A percentile compares a stretch with the other conserved stretches of the same genome.
These are phyloP conservation scores for Dictyophora rubrovolvata DNA, from an alignment of 768 basidiomycete genomes.

Conservation along the genomic window DNA sequence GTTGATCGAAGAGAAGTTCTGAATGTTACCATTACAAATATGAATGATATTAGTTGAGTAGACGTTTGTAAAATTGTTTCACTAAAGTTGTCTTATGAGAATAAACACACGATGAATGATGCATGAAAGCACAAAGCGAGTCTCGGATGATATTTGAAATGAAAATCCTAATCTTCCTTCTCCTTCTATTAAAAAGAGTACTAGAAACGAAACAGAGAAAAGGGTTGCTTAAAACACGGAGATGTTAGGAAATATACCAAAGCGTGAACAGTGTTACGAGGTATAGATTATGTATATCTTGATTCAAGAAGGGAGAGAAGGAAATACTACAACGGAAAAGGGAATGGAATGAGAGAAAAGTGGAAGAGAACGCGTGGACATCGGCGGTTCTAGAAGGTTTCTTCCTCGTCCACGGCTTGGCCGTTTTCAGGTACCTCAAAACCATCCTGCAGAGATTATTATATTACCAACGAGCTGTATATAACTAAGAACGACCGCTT, in stretches of 20 bases:
- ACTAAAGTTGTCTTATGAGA: too few relatives aligned
- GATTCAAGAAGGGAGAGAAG: too few relatives aligned
- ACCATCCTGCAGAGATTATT: slow-evolving; percentile 52
- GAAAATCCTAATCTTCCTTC: neutral
- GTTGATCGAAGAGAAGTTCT: too few relatives aligned
- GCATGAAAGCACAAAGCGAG: neutral
- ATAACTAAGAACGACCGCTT: slow-evolving; percentile 14
- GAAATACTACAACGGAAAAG: neutral
- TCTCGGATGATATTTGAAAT: neutral
- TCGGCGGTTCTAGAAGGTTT: slow-evolving; percentile 34
- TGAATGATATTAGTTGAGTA: too few relatives aligned
- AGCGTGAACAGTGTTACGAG: neutral
- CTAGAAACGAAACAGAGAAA: neutral
- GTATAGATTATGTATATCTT: neutral
- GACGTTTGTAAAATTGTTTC: too few relatives aligned
- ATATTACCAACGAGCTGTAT: slow-evolving; percentile 2
- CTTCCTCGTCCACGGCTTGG: slow-evolving; percentile 60
- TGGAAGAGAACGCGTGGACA: neutral
- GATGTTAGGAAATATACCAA: neutral
- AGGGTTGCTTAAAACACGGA: neutral
- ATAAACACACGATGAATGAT: neutral
- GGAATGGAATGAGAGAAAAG: neutral
- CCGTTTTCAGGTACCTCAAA: slow-evolving; percentile 77
- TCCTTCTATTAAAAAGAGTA: neutral
- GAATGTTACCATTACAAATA: too few relatives aligned